These are phyloP conservation scores for Ceratocystis variospora DNA, from an alignment of 2,329 filamentous ascomycete species.

Conservation along the genomic window DNA sequence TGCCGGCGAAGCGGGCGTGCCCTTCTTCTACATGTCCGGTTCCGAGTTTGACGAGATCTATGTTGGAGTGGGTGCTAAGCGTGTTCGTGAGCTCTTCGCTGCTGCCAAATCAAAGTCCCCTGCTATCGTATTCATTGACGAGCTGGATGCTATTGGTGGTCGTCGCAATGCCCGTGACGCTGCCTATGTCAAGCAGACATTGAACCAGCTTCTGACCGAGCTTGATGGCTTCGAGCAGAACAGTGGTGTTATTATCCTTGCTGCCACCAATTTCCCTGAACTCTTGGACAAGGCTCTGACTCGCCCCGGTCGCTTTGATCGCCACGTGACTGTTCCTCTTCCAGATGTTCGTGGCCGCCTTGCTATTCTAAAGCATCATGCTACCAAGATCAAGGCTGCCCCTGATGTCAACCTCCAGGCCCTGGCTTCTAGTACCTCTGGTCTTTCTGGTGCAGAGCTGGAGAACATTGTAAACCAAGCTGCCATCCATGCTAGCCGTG, in stretches of 20 bases:
- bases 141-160: conserved; percentile 85
- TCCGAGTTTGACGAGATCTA: conserved; percentile 98
- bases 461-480: conserved; percentile 97
- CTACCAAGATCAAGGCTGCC: conserved; percentile 73
- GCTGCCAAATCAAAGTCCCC: conserved; percentile 76
- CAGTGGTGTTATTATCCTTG: conserved; percentile 88
- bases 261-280: conserved; percentile 90
- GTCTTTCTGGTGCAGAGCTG: conserved; percentile 87
- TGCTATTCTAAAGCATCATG: conserved; percentile 84
- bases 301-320: conserved; percentile 87
- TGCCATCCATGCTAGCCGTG: conserved; percentile 82
- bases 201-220: conserved; percentile 94
- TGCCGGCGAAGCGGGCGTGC: conserved; percentile 89
- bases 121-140: conserved; percentile 89
- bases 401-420: conserved; percentile 70
- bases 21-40: conserved; percentile 99
- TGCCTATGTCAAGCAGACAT: conserved; percentile 89
- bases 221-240: conserved; percentile 94
- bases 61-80: conserved; percentile 90
- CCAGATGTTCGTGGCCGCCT: conserved; percentile 89
- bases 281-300: conserved; percentile 88
- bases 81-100: conserved; percentile 82
- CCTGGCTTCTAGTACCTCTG: conserved; percentile 75
- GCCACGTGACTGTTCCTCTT: conserved; percentile 74
- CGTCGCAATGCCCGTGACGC: conserved; percentile 87